Percentiles rank a stretch among this genome's conserved stretches.
Evolutionary conservation across 768 basidiomycete species (phyloP).

Genomic region (Tylopilus sp.): DNA sequence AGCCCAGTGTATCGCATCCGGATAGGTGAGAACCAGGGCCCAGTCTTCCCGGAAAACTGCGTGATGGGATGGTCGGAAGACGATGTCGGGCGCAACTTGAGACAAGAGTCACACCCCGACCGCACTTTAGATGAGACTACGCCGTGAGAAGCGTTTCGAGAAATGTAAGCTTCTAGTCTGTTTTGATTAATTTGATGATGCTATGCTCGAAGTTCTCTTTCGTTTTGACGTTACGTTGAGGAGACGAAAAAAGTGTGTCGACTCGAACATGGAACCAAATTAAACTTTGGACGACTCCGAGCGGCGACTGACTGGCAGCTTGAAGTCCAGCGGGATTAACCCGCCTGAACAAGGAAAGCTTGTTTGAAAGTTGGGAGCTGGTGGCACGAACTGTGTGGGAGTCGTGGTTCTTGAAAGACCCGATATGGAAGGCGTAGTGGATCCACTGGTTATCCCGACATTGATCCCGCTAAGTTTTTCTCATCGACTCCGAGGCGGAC

Average conservation of each 20-base stretch:
- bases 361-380: too few species aligned
- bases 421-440: slow-evolving; percentile 24
- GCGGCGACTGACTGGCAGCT: too few species aligned
- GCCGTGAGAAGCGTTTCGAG: neutral
- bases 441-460: slow-evolving; percentile 4
- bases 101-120: neutral
- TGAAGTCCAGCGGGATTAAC: too few species aligned
- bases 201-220: neutral
- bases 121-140: neutral
- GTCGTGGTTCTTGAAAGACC: slow-evolving; percentile 9
- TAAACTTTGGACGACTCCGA: neutral
- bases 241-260: neutral
- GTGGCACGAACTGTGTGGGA: too few species aligned
- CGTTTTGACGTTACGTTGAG: neutral
- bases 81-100: neutral
- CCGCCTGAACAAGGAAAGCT: too few species aligned
- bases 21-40: neutral
- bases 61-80: neutral
- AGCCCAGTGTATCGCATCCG: slow-evolving; percentile 5
- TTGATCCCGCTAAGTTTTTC: neutral
- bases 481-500: neutral
- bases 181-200: too few species aligned
- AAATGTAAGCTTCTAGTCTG: neutral
- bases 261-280: neutral
- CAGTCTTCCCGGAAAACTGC: neutral